A percentile compares a stretch with the other conserved stretches of the same genome.
These are phyloP conservation scores for Creolimax fragrantissima DNA, from an alignment of 78 protist genomes.

Conservation along the genomic window DNA sequence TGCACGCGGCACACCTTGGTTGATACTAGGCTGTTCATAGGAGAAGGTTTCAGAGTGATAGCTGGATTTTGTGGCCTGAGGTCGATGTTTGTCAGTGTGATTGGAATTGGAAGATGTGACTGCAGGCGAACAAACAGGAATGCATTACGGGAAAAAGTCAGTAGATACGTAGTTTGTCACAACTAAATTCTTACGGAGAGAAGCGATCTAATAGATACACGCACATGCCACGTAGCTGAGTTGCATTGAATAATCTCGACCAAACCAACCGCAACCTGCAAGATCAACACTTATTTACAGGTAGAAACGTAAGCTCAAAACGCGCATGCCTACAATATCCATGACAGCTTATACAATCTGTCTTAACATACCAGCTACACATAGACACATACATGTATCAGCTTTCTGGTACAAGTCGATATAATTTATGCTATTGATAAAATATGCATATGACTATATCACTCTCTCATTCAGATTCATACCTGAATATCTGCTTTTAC, in stretches of 20 bases:
- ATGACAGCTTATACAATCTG: not conserved
- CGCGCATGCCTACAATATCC: not conserved
- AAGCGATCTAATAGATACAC: not conserved
- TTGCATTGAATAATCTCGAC: not conserved
- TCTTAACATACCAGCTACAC: not conserved
- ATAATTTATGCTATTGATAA: not conserved
- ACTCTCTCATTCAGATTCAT: not conserved
- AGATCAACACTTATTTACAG: not conserved
- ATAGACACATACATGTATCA: not conserved
- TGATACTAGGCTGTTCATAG: not conserved
- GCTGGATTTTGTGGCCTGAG: not conserved
- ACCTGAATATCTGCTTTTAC: not conserved
- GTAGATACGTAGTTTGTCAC: not conserved
- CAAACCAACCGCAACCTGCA: not conserved
- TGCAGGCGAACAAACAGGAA: not conserved
- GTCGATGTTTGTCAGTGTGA: not conserved
- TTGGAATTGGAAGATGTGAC: not conserved
- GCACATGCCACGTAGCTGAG: not conserved
- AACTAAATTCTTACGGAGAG: not conserved
- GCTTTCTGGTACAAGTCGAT: not conserved
- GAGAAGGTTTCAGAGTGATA: not conserved
- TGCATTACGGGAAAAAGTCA: not conserved
- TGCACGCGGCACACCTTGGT: not conserved
- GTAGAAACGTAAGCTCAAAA: not conserved
- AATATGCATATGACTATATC: not conserved